A percentile compares a stretch with the other conserved stretches of the same genome.
phyloP scores from a whole-genome alignment of 2,329 filamentous ascomycete genomes.

The Xylariaceae sp. region DNA sequence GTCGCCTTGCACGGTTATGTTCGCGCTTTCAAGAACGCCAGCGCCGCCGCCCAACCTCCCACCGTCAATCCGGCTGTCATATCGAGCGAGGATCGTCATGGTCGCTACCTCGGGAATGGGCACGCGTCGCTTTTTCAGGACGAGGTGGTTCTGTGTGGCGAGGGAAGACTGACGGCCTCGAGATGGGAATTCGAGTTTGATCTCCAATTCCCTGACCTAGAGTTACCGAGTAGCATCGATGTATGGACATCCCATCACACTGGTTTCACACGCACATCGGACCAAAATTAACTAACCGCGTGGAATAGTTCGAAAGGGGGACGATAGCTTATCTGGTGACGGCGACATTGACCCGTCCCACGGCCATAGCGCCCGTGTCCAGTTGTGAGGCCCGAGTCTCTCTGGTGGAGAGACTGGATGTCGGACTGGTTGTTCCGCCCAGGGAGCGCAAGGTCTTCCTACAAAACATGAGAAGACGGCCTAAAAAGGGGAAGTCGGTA shows the following conservation, averaged over 20 bases:
- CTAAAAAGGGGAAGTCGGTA: constrained; percentile 55
- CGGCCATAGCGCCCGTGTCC: constrained; percentile 72
- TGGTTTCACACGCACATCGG: constrained; percentile 1
- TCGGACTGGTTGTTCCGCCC: constrained; percentile 67
- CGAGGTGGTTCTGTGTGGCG: constrained; percentile 72
- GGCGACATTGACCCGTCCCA: constrained; percentile 82
- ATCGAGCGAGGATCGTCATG: constrained; percentile 35
- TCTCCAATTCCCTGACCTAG: constrained; percentile 61
- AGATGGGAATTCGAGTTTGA: constrained; percentile 77
- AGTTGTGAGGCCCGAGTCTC: constrained; percentile 77
- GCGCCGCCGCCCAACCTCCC: constrained; percentile 46
- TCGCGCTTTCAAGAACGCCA: constrained; percentile 68
- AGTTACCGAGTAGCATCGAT: constrained; percentile 87
- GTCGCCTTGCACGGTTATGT: constrained; percentile 74
- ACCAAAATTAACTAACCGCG: constrained; percentile 14
- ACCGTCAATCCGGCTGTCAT: constrained; percentile 38
- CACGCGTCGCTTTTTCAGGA: constrained; percentile 79
- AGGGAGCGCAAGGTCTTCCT: constrained; percentile 79
- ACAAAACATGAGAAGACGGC: constrained; percentile 72
- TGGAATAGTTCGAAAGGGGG: constrained; percentile 79
- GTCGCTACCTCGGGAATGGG: constrained; percentile 66
- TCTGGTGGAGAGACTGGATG: constrained; percentile 76
- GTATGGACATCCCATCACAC: constrained; percentile 47
- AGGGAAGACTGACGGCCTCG: constrained; percentile 67
- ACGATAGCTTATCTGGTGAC: constrained; percentile 89